Evolutionary conservation across 495 filamentous ascomycete genomes (phyloP), one percentile per base, ranked within the genome.

Genomic region (Lasiosphaeriaceae sp.): DNA sequence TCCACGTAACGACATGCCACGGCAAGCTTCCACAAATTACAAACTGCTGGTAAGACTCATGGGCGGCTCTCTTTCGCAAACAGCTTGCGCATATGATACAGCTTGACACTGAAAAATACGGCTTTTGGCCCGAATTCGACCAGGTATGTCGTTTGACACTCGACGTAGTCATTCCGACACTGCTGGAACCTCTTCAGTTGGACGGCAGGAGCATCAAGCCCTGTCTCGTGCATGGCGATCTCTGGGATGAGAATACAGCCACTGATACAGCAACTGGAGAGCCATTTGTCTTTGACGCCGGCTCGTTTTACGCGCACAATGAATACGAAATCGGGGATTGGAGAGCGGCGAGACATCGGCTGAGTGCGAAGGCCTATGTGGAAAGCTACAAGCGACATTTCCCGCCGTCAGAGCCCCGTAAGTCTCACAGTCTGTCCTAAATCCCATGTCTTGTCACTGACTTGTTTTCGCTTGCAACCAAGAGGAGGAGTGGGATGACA

Each of bases 261-360:
- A 23, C 58, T 66, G 59, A 56, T 57, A 14, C 57, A 19, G 53
- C 58, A 16, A 72, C 66, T 7, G 67, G 60, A 3, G 55, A 66
- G 19, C 55, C 73, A 12, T 60, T 72, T 29, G 67, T 83, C 16
- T 82, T 77, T 55, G 78, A 82, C 60, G 66, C 78, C 0, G 64
- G 66, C 26, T 67, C 60, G 7, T 75, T 73, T 47, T 83, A 73
- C 57, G 78, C 71, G 1, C 79, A 83, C 52, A 76, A 81, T 49
- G 79, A 82, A 56, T 74, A 75, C 69, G 71, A 72, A 55, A 62
- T 73, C 2, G 71, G 60, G 22, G 67, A 69, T n/a, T 75, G 71
- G 64, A 56, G 72, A 17, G 49, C 50, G 1, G 17, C 19, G 23
- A 45, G 54, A n/a, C 49, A 60, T 21, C 37, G 24, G 11, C 16